Evolutionary conservation across 352 stramenopile genomes (phyloP), one percentile per base, ranked within the genome.

Genomic region (Plasmopara muralis): DNA sequence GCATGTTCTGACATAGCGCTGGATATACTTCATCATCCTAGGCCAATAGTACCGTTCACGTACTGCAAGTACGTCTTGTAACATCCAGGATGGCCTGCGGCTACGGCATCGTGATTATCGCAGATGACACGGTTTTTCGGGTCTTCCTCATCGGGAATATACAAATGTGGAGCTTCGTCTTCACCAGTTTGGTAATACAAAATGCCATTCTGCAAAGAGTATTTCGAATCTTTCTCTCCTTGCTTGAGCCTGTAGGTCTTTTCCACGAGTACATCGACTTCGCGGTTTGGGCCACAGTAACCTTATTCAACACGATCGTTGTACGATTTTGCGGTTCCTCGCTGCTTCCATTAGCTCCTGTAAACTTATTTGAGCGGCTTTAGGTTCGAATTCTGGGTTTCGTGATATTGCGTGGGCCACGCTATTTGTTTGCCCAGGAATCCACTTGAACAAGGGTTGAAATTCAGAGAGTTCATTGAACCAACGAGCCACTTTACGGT

Each of bases 1-100:
- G 34, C 53, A 61, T 5, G 49, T 63, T 43, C 37, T 54, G 6
- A 53, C 49, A 59, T 63, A 59, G 29, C 49, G 55, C 50, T 62
- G 53, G 8, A 62, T 57, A 14, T 62, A 66, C 43, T 62, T 66
- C 12, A 38, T 25, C 28, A 9, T 18, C 43, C 28, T 45, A 12
- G 40, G 40, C 40, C 40, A 45, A 16, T 45, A 45, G 7, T 30
- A 45, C 12, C 3, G 3, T 16, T 45, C 20, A 6, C 16, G 7
- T 8, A 45, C 40, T 29, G n/a, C 40, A 45, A 45, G 25, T 48
- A 48, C 4, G 28, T 48, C 8, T 25, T 48, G 25, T 38, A 48
- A 20, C 6, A 48, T 5, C 18, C n/a, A n/a, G n/a, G n/a, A n/a
- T n/a, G n/a, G n/a, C n/a, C n/a, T n/a, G 40, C 33, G 7, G 41